These are phyloP conservation scores for Alisma plantagoaquatica DNA, from an alignment of 106 monocot genomes.

Conservation along the genomic window DNA sequence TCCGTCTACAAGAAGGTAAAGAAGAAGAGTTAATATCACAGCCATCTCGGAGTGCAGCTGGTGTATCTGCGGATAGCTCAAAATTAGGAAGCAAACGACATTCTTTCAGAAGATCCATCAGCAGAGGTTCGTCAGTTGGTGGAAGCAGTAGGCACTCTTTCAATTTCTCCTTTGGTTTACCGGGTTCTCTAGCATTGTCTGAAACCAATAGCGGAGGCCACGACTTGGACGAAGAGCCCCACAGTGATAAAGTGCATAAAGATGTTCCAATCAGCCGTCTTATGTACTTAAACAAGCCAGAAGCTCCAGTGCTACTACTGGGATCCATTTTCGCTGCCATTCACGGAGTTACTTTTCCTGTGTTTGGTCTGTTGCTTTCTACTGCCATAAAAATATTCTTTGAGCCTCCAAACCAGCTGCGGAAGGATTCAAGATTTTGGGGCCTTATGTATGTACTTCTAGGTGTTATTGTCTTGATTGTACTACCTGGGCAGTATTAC, in stretches of 20 bases:
- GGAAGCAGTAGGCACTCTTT: slow-evolving; percentile 22
- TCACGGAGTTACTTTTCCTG: slow-evolving; percentile 39
- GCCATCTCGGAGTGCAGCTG: no score
- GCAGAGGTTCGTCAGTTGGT: slow-evolving; percentile 32
- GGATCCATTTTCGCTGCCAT: slow-evolving; percentile 37
- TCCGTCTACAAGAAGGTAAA: slow-evolving; percentile 50
- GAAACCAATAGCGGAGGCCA: no score
- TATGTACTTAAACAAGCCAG: slow-evolving; percentile 57
- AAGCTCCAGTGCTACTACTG: slow-evolving; percentile 36
- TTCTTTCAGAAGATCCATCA: slow-evolving; percentile 18
- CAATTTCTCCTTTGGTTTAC: slow-evolving; percentile 14
- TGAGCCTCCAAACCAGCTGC: slow-evolving; percentile 33
- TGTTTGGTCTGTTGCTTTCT: slow-evolving; percentile 54
- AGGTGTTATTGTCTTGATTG: slow-evolving; percentile 18
- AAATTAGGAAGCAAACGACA: slow-evolving; percentile 9
- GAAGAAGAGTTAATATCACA: no score
- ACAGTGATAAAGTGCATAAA: slow-evolving; percentile 1
- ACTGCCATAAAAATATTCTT: slow-evolving; percentile 53
- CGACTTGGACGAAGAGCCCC: neutral
- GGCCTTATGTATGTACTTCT: slow-evolving; percentile 34
- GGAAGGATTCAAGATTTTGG: slow-evolving; percentile 52
- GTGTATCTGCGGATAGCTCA: no score
- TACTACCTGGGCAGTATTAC: slow-evolving; percentile 30
- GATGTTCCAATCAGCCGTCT: slow-evolving; percentile 34
- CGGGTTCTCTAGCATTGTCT: slow-evolving; percentile 5